Percentiles rank a stretch among this genome's conserved stretches.
These are phyloP conservation scores for Cephalotrichum gorgonifer DNA, from an alignment of 2,329 filamentous ascomycete genomes.

Conservation along the genomic window DNA sequence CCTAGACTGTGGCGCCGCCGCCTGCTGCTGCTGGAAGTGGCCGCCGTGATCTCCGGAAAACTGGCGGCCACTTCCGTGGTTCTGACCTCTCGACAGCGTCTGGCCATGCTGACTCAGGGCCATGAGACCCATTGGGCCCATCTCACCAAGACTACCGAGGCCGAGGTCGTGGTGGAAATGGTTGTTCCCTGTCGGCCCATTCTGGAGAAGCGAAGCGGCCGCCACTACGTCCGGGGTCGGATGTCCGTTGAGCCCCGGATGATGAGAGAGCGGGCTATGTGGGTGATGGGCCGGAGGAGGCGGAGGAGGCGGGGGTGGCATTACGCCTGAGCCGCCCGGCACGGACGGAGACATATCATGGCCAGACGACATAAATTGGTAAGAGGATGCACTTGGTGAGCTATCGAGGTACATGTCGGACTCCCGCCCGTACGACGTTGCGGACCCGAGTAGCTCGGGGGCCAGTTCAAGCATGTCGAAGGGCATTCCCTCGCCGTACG, in stretches of 20 bases:
- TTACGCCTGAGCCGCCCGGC: constrained; percentile 5
- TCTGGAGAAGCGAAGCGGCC: constrained; percentile 42
- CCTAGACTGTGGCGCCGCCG: not conserved
- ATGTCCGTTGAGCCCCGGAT: constrained; percentile 9
- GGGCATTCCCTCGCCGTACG: constrained; percentile 40
- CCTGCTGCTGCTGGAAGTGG: not conserved
- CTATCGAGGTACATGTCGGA: constrained; percentile 13
- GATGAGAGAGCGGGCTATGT: not conserved
- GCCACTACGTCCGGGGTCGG: constrained; percentile 46
- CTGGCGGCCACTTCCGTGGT: constrained; percentile 6
- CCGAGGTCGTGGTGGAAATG: not conserved
- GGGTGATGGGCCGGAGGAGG: constrained; percentile 11
- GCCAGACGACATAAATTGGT: not conserved
- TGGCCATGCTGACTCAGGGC: constrained; percentile 13
- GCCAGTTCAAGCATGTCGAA: constrained; percentile 45
- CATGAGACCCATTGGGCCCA: not conserved
- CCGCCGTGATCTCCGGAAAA: not conserved
- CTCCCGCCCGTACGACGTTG: constrained; percentile 51
- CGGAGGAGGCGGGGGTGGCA: constrained; percentile 13
- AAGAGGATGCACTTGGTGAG: not conserved
- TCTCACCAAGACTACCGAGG: not conserved
- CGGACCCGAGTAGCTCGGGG: constrained; percentile 54
- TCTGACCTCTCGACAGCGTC: constrained; percentile 27
- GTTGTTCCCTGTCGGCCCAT: constrained; percentile 18
- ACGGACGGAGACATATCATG: not conserved